Evolutionary conservation across 169 alveolate genomes (phyloP), one percentile per base, ranked within the genome.

Genomic region (Perkinsus marinus): DNA sequence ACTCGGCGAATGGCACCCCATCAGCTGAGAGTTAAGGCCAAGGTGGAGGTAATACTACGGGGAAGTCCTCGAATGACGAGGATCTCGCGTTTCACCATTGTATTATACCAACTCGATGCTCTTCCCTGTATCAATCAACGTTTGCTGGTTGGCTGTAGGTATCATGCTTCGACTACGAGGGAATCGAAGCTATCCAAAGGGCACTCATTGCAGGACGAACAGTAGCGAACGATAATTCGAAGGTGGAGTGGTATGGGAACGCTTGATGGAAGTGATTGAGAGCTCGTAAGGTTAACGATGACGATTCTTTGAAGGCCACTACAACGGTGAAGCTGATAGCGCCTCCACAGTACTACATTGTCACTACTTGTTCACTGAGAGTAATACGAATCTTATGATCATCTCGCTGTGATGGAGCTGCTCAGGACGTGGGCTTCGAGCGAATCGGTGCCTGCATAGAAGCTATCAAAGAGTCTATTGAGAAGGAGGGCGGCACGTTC

Each of bases 131-230:
- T n/a, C n/a, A n/a, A n/a, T n/a, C n/a, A n/a, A n/a, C n/a, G n/a
- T n/a, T n/a, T n/a, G n/a, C n/a, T n/a, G n/a, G n/a, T n/a, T n/a
- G n/a, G n/a, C n/a, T n/a, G 10, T 10, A 97, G 92, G 98, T 98
- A 39, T 98, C 98, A 94, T 98, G 99, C 94, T 97, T 96, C 92
- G 97, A 98, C 30, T 97, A 96, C 92, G 99, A 98, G 90, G 99
- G 99, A 34, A 97, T 98, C 68, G 99, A 98, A 92, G 99, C 99
- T 30, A 98, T 98, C 69, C 97, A 97, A 94, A 97, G 92, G 43
- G 98, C 99, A 37, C 95, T 98, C 37, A 92, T 93, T 39, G 96
- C 79, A 0, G 79, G 79, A 0, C 79, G 79, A 26, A 57, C 96
- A 39, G 99, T 94, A 37, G 94, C 90, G 9, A 46, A 91, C 36